Evolutionary conservation across 139 green algal genomes (phyloP).

Genomic region (Edaphochlamys debaryana): DNA sequence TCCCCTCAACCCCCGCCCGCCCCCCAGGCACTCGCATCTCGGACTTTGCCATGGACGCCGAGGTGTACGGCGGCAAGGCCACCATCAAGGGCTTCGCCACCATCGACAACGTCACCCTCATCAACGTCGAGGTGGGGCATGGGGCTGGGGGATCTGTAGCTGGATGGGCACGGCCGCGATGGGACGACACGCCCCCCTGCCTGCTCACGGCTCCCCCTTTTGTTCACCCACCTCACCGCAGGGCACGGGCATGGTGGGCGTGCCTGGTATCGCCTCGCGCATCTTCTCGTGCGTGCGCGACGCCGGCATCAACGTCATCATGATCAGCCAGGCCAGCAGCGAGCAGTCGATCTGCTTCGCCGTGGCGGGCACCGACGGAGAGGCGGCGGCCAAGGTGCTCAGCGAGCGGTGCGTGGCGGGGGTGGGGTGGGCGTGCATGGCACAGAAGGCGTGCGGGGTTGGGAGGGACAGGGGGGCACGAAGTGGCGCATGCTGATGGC

Average conservation of each 20-base stretch:
- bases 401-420: conserved; percentile 34
- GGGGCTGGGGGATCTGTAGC: not conserved
- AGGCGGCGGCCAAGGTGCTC: conserved; percentile 54
- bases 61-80: conserved; percentile 46
- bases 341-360: conserved; percentile 99
- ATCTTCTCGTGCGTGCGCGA: conserved; percentile 93
- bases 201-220: too few species aligned
- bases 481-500: not conserved
- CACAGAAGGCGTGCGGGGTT: not conserved
- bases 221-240: too few species aligned
- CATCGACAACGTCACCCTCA: conserved; percentile 93
- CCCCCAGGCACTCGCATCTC: conserved; percentile 56
- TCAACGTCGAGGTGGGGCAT: conserved; percentile 97
- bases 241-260: conserved; percentile 97
- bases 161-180: too few species aligned
- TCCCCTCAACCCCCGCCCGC: not conserved
- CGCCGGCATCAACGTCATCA: conserved; percentile 95
- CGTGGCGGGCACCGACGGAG: conserved; percentile 68
- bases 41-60: conserved; percentile 45
- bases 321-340: conserved; percentile 95
- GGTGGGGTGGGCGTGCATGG: not conserved
- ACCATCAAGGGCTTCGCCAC: conserved; percentile 97
- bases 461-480: too few species aligned
- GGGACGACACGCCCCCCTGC: too few species aligned
- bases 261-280: conserved; percentile 90